These are phyloP conservation scores for Ustilago sp. DNA, from an alignment of 1,284 basidiomycete species.

Conservation along the genomic window DNA sequence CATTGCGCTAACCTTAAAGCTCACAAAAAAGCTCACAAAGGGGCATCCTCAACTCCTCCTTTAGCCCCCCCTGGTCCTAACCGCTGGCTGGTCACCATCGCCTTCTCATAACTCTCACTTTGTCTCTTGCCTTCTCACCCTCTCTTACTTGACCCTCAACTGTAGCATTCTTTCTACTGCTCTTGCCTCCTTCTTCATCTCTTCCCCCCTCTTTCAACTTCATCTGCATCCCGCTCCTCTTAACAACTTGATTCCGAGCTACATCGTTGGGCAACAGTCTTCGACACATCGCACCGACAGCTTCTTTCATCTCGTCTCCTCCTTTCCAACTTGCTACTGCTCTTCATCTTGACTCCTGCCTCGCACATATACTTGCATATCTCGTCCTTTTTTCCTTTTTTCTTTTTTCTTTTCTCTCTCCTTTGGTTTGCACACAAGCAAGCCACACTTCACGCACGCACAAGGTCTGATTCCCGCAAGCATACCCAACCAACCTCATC, in stretches of 20 bases:
- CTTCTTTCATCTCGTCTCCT: not conserved
- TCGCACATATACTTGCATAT: slow-evolving; percentile 29
- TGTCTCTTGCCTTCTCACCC: not conserved
- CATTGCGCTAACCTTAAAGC: slow-evolving; percentile 21
- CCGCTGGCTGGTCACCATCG: slow-evolving; percentile 25
- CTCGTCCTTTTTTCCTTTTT: not conserved
- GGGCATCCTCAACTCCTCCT: slow-evolving; percentile 10
- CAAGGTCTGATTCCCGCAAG: slow-evolving; percentile 17
- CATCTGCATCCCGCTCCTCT: not conserved
- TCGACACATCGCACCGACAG: slow-evolving; percentile 6
- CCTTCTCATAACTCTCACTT: not conserved
- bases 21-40: slow-evolving; percentile 31
- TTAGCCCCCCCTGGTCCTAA: slow-evolving; percentile 1
- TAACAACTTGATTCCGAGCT: not conserved
- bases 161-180: slow-evolving; percentile 17
- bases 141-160: slow-evolving; percentile 5
- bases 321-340: not conserved
- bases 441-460: slow-evolving; percentile 3
- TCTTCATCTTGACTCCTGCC: slow-evolving; percentile 20
- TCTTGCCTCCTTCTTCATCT: slow-evolving; percentile 7
- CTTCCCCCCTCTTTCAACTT: slow-evolving; percentile 1
- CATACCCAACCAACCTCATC: slow-evolving; percentile 13
- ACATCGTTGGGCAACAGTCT: slow-evolving; percentile 11
- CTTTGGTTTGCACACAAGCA: not conserved
- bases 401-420: not conserved